These are phyloP conservation scores for Eutypa lata DNA, from an alignment of 2,329 filamentous ascomycete species.

Conservation along the genomic window DNA sequence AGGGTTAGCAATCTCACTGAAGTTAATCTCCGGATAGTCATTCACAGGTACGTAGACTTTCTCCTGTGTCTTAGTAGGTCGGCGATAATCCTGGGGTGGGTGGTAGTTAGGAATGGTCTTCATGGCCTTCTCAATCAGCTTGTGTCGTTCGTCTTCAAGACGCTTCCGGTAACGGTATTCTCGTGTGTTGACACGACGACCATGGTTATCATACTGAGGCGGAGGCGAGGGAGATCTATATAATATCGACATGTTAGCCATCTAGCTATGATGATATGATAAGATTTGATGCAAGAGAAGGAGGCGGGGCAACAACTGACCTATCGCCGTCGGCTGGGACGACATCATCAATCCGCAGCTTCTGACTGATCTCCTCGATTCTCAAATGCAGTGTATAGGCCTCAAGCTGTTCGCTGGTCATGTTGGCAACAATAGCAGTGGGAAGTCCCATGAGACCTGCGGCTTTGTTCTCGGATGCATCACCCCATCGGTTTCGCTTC, in stretches of 20 bases:
- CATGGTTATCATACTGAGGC: constrained; percentile 98
- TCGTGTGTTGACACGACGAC: constrained; percentile 97
- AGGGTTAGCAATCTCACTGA: constrained; percentile 99
- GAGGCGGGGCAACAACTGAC: constrained; percentile 49
- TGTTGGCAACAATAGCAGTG: constrained; percentile 93
- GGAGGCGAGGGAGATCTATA: constrained; percentile 87
- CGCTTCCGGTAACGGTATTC: constrained; percentile 98
- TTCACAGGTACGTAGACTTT: constrained; percentile 99
- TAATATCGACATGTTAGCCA: constrained; percentile 13
- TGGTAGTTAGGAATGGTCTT: constrained; percentile 99
- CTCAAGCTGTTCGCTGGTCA: constrained; percentile 97
- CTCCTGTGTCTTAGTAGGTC: constrained; percentile 99
- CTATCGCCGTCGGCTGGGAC: constrained; percentile 94
- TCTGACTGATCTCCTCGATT: constrained; percentile 99
- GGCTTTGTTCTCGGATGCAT: constrained; percentile 96
- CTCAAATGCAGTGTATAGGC: constrained; percentile 94
- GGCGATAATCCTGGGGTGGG: constrained; percentile 95
- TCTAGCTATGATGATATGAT: not conserved
- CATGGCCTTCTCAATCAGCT: constrained; percentile 98
- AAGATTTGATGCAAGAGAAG: not conserved
- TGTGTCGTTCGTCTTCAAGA: constrained; percentile 97
- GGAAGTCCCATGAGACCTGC: constrained; percentile 96
- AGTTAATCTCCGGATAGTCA: constrained; percentile 99
- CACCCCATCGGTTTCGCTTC: constrained; percentile 98
- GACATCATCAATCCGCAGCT: constrained; percentile 98